These are phyloP conservation scores for Meyerozyma athensensis DNA, from an alignment of 1,139 yeast genomes.

Conservation along the genomic window DNA sequence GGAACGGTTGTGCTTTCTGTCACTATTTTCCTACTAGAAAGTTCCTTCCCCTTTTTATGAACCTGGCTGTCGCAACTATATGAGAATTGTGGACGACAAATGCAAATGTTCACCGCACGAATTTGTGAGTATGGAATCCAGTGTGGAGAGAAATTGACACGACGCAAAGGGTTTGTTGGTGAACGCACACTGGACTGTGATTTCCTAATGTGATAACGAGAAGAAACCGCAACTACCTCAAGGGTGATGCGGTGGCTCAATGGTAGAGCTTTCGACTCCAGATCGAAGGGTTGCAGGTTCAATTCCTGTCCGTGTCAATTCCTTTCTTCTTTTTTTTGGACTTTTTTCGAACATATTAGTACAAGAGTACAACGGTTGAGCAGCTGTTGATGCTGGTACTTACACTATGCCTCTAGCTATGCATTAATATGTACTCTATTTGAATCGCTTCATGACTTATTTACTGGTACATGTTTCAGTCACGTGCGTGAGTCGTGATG, in stretches of 20 bases:
- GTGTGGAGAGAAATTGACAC: constrained; percentile 1
- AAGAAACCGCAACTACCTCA: constrained; percentile 6
- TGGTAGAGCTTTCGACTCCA: constrained; percentile 93
- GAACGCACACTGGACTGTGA: neutral
- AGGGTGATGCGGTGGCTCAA: constrained; percentile 83
- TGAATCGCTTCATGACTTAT: no score
- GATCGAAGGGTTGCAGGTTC: constrained; percentile 22
- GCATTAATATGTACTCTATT: no score
- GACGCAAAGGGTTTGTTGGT: constrained; percentile 1
- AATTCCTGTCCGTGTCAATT: constrained; percentile 21
- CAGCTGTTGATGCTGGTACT: neutral
- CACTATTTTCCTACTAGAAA: no score
- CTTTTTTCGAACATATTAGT: neutral
- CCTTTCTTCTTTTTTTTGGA: constrained; percentile 7
- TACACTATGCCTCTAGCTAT: no score
- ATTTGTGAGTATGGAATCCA: neutral
- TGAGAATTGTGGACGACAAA: no score
- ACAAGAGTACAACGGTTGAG: neutral
- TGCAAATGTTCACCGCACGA: neutral
- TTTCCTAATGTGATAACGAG: neutral
- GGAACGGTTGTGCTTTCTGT: no score
- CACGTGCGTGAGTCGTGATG: neutral
- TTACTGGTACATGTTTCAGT: no score
- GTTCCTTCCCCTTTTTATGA: no score
- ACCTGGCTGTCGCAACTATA: no score